Evolutionary conservation across 2,329 filamentous ascomycete genomes (phyloP).

Genomic region (Rhinocladiella mackenziei): DNA sequence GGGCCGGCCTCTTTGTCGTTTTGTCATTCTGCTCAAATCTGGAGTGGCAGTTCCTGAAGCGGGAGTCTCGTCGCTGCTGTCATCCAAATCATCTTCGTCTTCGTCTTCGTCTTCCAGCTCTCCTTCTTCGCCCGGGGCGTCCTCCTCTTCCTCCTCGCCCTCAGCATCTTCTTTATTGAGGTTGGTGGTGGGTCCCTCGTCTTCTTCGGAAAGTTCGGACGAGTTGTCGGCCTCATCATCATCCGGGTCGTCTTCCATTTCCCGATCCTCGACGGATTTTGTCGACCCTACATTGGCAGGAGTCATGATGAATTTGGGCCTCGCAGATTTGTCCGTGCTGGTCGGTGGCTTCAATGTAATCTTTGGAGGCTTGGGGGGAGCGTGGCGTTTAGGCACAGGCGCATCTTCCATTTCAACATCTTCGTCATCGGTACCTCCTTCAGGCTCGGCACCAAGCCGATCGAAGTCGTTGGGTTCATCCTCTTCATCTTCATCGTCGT

Average conservation of each 20-base stretch:
- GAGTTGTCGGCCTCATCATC: slow-evolving; percentile 51
- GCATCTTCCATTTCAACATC: slow-evolving; percentile 46
- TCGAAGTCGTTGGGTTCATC: slow-evolving; percentile 28
- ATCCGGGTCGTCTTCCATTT: slow-evolving; percentile 47
- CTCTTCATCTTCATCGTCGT: slow-evolving; percentile 30
- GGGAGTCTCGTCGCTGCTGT: slow-evolving; percentile 42
- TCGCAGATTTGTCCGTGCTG: slow-evolving; percentile 31
- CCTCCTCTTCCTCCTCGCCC: slow-evolving; percentile 37
- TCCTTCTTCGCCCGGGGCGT: slow-evolving; percentile 34
- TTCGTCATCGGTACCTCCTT: slow-evolving; percentile 33
- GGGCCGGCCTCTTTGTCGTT: slow-evolving; percentile 60
- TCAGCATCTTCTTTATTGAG: slow-evolving; percentile 46
- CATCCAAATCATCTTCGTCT: slow-evolving; percentile 41
- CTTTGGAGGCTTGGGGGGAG: slow-evolving; percentile 26
- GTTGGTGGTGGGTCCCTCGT: slow-evolving; percentile 37
- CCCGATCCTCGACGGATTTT: slow-evolving; percentile 47
- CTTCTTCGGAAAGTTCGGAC: slow-evolving; percentile 45
- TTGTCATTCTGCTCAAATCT: slow-evolving; percentile 63
- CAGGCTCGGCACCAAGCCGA: slow-evolving; percentile 34
- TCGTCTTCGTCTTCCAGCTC: slow-evolving; percentile 42
- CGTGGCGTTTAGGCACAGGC: slow-evolving; percentile 30
- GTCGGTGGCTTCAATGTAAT: slow-evolving; percentile 29
- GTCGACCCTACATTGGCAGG: slow-evolving; percentile 36
- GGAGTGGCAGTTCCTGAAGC: slow-evolving; percentile 54
- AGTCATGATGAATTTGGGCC: slow-evolving; percentile 37